Evolutionary conservation across 495 filamentous ascomycete genomes (phyloP), one percentile per base, ranked within the genome.

Genomic region (Glonium stellatum): DNA sequence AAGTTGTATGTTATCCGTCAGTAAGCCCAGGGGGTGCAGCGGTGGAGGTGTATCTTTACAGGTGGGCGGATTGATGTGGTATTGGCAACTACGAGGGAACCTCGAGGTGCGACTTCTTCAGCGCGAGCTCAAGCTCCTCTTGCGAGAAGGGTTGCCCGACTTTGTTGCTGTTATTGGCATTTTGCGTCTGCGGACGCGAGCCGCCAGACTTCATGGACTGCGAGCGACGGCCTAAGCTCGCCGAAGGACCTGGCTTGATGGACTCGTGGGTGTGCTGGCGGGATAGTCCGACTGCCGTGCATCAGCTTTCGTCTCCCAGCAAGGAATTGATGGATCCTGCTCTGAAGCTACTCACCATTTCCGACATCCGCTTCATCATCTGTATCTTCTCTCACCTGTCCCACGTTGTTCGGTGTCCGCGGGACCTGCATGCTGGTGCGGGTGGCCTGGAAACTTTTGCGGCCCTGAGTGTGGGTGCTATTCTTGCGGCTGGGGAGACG

Each of bases 401-500:
- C 58, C 19, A 13, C 42, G 25, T 57, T 51, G 36, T 53, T 54
- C 57, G 12, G 36, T 59, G 31, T 10, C 47, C 54, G 25, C 48
- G 31, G 15, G 21, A 41, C 35, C 44, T 57, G 18, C 54, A 41
- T 27, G 13, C 37, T 57, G 12, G 46, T 19, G 5, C 36, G 31
- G 5, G 18, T 57, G 3, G 12, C 23, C 22, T 54, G 49, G 19
- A 63, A 60, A 48, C 68, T 71, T 56, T 63, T 69, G 44, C 70
- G 37, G 5, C 67, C 69, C 5, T 67, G 5, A 11, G 67, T 69
- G 13, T 46, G 46, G 6, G 58, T 46, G 49, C 71, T 73, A 34
- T 59, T 69, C 53, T 59, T 65, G 55, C 73, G 60, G 51, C 67
- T 71, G 9, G 68, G 69, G 63, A 67, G 58, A 37, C 72, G 58